These are phyloP conservation scores for Fonsecaea erecta DNA, from an alignment of 2,329 filamentous ascomycete genomes.

Conservation along the genomic window DNA sequence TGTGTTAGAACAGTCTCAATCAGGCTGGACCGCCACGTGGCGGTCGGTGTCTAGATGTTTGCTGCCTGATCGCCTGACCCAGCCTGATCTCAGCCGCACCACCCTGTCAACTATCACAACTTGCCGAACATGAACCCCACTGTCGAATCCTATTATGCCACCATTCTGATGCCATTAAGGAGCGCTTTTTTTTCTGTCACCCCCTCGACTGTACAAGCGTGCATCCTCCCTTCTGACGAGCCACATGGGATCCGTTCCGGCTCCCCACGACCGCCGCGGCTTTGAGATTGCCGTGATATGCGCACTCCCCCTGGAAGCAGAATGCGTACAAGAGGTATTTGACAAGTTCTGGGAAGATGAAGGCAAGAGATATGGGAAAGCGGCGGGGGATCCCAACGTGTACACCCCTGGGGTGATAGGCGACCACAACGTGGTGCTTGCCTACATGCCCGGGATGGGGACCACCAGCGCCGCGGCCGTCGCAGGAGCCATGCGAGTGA, in stretches of 20 bases:
- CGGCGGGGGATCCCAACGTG: constrained; percentile 1
- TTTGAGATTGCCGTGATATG: constrained; percentile 11
- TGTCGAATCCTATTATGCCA: background rate
- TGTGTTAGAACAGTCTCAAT: background rate
- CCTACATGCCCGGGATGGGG: constrained; percentile 40
- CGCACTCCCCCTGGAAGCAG: constrained; percentile 5
- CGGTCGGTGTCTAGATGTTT: background rate
- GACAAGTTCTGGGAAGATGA: constrained; percentile 8
- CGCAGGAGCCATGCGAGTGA: constrained; percentile 41
- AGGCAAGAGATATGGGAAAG: background rate
- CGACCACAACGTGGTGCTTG: constrained; percentile 7
- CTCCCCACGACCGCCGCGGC: background rate
- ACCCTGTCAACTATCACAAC: background rate
- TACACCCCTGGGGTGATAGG: constrained; percentile 6
- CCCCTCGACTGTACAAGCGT: too few species aligned
- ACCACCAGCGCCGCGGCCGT: constrained; percentile 36
- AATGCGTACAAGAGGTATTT: background rate
- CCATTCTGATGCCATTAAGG: too few species aligned
- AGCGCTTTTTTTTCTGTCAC: too few species aligned
- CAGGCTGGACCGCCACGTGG: background rate
- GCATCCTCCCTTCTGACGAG: too few species aligned
- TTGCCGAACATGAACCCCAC: too few species aligned
- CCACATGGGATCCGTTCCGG: too few species aligned
- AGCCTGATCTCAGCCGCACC: background rate
- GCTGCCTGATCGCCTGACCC: too few species aligned